Base-by-base conservation (phyloP, 805 yeast genomes). In the Kodamaea hsintzibuensis region DNA sequence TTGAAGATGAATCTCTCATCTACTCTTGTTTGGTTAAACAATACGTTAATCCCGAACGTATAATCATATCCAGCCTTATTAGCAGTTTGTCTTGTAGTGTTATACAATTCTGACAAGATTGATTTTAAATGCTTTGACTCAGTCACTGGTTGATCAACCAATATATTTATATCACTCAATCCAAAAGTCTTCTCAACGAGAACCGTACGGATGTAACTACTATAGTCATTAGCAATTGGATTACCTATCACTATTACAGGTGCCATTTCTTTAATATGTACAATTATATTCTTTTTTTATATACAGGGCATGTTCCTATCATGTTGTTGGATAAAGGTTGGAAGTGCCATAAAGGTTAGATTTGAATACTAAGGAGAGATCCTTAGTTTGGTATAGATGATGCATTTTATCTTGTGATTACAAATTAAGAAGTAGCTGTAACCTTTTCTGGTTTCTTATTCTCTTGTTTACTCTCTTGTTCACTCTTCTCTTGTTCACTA, bases 91-190 rank as follows among this genome's bases (percentile, higher is more conserved):
- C 81, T 59, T 3, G 66, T 46, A 14, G 63, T 56, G 13, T 64
- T 56, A 53, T 77, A 78, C 17, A 71, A 57, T 6, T 55, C 51
- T 53, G 67, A 63, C 50, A 78, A 65, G 3, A 66, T 55, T 2
- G 22, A 43, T 54, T 71, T 71, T 44, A 78, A 61, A 1, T 57
- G 59, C 19, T 51, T 54, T 12, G 71, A 55, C 18, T 66, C 55
- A 2, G 51, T 49, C 12, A 77, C 62, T 7, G 10, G 44, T 7
- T 55, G 45, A 2, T 48, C 47, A 9, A 76, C 57, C n/a, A 64
- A 51, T 3, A 78, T 60, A 53, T 69, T 71, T 2, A 50, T 16
- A 16, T 45, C 53, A 5, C 30, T 39, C 40, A 44, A 45, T 4
- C 44, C 53, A 16, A 19, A 14, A 22, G 53, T 30, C 33, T 39